Percentiles rank a stretch among this genome's conserved stretches.
Conservation (phyloP, 2,329 filamentous ascomycete species). For the Rhinocladiella similis region DNA sequence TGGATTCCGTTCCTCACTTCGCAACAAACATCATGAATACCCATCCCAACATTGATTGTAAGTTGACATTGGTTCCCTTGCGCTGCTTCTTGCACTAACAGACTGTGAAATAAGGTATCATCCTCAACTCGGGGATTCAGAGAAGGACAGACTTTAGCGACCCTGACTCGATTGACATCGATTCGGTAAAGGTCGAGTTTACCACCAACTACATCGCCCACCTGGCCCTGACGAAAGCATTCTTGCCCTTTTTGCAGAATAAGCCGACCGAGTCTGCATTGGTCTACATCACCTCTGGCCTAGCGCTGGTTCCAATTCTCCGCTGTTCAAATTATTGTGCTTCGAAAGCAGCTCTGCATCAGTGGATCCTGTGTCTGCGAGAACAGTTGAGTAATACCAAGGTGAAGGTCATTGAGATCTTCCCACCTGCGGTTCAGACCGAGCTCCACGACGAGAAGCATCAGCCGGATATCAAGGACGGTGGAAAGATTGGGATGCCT, state of each 20-base stretch:
- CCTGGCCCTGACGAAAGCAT: conserved; percentile 51
- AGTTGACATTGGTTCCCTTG: not conserved
- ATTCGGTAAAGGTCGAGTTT: conserved; percentile 46
- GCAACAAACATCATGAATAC: conserved; percentile 38
- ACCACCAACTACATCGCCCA: conserved; percentile 53
- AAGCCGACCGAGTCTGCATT: conserved; percentile 44
- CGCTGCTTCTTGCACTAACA: too few species aligned
- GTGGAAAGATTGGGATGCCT: conserved; percentile 54
- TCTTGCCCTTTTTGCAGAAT: conserved; percentile 51
- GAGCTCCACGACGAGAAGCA: conserved; percentile 58
- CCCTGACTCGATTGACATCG: conserved; percentile 48
- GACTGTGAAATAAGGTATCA: conserved; percentile 29
- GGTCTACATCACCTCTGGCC: conserved; percentile 52
- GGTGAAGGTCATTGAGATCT: conserved; percentile 57
- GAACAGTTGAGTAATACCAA: conserved; percentile 51
- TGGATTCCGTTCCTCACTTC: conserved; percentile 49
- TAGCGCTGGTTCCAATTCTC: conserved; percentile 52
- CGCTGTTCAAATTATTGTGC: conserved; percentile 56
- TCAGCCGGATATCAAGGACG: conserved; percentile 54
- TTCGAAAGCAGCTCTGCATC: conserved; percentile 57
- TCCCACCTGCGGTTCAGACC: conserved; percentile 58
- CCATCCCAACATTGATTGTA: conserved; percentile 53
- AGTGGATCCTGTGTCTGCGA: conserved; percentile 53
- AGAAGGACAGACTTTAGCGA: conserved; percentile 51
- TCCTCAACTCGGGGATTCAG: conserved; percentile 57